Evolutionary conservation across 345 rosid genomes (phyloP), one percentile per base, ranked within the genome.

Genomic region (Salix dunnii): DNA sequence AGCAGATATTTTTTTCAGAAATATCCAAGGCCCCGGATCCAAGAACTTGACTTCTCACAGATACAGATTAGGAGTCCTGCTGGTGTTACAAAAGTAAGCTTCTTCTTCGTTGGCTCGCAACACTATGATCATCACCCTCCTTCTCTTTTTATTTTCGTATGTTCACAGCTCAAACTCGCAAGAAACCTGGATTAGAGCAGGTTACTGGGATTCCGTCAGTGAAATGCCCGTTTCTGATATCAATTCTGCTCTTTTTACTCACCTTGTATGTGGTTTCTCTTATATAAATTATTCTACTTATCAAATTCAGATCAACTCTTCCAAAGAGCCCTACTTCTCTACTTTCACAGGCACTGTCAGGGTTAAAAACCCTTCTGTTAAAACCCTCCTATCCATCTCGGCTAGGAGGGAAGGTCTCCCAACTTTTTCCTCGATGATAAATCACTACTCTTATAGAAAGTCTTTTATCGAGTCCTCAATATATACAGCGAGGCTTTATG

Each of bases 261-360:
- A 80, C 64, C 86, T 86, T 58, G 35, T 82, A 9, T 84, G 82
- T 18, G 82, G 77, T 43, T 84, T 69, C 33, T 87, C 80, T n/a
- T 0, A 2, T 17, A 9, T 84, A 18, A 79, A 82, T 68, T 64
- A 84, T 31, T 78, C 86, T 46, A 71, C 74, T 36, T 78, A 65
- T 62, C 68, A 78, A 38, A 77, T 84, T 40, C 62, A 70, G 13
- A 3, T 77, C 7, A 71, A 71, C 66, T 48, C 75, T 10, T 61
- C 75, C 4, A 35, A 63, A 14, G 58, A 46, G 10, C 28, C 69
- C 16, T 14, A 27, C 62, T 81, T 82, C 62, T 80, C 87, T 8
- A 61, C 33, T 71, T 87, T 87, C 75, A 30, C 77, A 14, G 7
- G 30, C 65, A 67, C 68, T 60, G 83, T 87, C 67, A 81, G 63